Evolutionary conservation across 345 rosid genomes (phyloP).

Genomic region (Eucalyptus caleyi): DNA sequence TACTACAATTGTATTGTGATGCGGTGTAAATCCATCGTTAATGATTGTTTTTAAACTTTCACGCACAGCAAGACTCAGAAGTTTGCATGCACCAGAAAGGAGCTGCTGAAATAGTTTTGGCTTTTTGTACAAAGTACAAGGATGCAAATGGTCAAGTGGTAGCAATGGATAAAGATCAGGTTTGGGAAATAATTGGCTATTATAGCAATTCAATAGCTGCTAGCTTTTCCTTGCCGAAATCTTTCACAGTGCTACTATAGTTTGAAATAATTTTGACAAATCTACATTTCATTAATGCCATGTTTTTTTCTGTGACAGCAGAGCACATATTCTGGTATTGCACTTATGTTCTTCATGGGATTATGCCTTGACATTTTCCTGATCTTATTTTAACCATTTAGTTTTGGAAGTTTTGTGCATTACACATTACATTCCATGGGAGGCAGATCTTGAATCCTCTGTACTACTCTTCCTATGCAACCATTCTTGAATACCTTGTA

Average conservation of each 20-base stretch:
- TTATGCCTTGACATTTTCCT: background rate
- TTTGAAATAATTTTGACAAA: background rate
- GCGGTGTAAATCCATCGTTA: background rate
- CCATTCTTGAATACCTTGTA: background rate
- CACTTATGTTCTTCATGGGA: background rate
- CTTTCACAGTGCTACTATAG: background rate
- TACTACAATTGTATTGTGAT: background rate
- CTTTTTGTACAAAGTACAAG: conserved; percentile 42
- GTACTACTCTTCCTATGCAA: background rate
- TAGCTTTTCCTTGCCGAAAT: background rate
- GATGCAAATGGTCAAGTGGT: conserved; percentile 27
- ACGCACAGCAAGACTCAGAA: conserved; percentile 42
- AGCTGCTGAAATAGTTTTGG: conserved; percentile 89
- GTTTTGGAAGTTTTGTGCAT: background rate
- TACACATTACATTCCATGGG: background rate
- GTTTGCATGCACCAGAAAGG: conserved; percentile 93
- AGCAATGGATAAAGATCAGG: conserved; percentile 61
- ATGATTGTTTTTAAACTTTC: background rate
- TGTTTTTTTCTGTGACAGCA: background rate
- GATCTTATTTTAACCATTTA: background rate
- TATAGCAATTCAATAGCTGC: background rate
- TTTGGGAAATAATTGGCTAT: background rate
- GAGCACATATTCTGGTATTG: background rate
- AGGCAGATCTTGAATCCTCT: background rate
- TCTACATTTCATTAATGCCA: background rate